These are phyloP conservation scores for Pichia pseudocactophila DNA, from an alignment of 805 yeast genomes.

Conservation along the genomic window DNA sequence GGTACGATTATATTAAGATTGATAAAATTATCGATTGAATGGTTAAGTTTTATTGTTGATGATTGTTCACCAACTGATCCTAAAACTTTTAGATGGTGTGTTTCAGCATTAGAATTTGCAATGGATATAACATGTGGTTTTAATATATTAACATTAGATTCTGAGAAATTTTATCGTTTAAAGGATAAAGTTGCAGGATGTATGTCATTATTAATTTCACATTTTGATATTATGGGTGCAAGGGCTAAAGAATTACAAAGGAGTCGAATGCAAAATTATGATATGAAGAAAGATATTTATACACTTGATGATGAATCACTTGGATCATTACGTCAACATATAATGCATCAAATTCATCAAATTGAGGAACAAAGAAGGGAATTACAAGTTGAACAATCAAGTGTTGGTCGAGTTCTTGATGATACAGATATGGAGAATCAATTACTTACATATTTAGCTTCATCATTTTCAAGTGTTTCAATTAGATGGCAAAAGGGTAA, in stretches of 20 bases:
- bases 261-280: constrained; percentile 44
- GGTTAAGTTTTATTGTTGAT: constrained; percentile 90
- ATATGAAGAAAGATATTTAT: constrained; percentile 47
- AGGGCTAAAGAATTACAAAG: constrained; percentile 67
- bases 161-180: constrained; percentile 63
- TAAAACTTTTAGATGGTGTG: constrained; percentile 93
- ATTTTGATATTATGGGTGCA: constrained; percentile 98
- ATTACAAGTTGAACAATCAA: constrained; percentile 35
- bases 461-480: constrained; percentile 80
- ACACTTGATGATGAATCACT: constrained; percentile 46
- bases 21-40: constrained; percentile 69
- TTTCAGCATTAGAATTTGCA: constrained; percentile 88
- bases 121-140: constrained; percentile 90
- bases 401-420: constrained; percentile 84
- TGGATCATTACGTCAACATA: constrained; percentile 53
- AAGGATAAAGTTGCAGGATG: constrained; percentile 86
- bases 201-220: constrained; percentile 87
- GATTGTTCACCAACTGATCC: constrained; percentile 91
- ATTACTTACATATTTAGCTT: constrained; percentile 75
- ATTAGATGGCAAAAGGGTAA: constrained; percentile 97
- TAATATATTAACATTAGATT: constrained; percentile 72
- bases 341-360: constrained; percentile 53
- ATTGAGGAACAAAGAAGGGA: constrained; percentile 51
- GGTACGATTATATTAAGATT: constrained; percentile 62
- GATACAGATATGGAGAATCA: constrained; percentile 82